Evolutionary conservation across 2,329 filamentous ascomycete species (phyloP), one percentile per base, ranked within the genome.

Genomic region (Pseudonectria foliicola): DNA sequence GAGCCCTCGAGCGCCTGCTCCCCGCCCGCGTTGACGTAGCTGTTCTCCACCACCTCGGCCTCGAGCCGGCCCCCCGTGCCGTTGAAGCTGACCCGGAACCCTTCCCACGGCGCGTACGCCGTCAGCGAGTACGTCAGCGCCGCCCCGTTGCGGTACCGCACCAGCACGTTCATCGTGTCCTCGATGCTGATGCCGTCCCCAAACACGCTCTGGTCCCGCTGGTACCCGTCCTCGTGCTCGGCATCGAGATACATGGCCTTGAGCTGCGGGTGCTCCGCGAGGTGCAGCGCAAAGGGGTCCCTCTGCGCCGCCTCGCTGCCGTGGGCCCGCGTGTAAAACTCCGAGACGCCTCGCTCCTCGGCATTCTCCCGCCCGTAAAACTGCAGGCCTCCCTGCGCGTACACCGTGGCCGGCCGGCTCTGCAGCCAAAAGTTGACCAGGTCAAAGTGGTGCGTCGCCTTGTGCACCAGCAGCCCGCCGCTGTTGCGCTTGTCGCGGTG

Each of bases 331-430:
- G 59, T 50, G 48, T 77, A 72, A 41, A 77, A 75, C 8, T 60
- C 49, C 0, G 61, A 67, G 7, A 66, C 62, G 0, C 76, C 76
- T 1, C 74, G 62, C 24, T 52, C 42, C 57, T 79, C 73, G 1
- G 76, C 76, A 41, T 80, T 80, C 42, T 79, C 74, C 13, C 67
- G 62, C 4, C 75, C 75, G 49, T 80, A 80, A 50, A 80, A 80
- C 31, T 66, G 67, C 15, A 80, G 60, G 39, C 71, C 73, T 0
- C 75, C 75, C 43, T 73, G 67, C 1, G 73, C 73, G 42, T 75
- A 75, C 0, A 80, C 75, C 0, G 70, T 73, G 31, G 64, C 56
- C 0, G 75, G 75, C 6, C 65, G 57, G 2, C 68, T 75, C 30
- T 67, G 63, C 27, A 80, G 64, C 75, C 75, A 80, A 49, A 77